phyloP scores from a whole-genome alignment of 768 basidiomycete species.

The Hypholoma sublateritium region DNA sequence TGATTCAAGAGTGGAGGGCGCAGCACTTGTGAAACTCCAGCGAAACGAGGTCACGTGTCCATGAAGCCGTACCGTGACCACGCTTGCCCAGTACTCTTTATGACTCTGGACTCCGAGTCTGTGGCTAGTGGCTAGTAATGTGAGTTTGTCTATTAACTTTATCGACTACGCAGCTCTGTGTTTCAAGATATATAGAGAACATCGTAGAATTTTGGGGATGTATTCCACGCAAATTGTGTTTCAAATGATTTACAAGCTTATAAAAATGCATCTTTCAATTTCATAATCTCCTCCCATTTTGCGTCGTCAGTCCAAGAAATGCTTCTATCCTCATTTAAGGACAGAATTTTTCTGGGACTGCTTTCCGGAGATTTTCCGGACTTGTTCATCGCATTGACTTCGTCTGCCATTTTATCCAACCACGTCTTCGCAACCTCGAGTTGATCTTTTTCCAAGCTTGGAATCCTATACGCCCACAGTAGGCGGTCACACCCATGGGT shows the following conservation, averaged over 20 bases:
- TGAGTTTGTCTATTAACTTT: too few relatives aligned
- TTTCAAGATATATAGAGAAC: too few relatives aligned
- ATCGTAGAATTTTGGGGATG: background rate
- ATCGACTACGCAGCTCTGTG: too few relatives aligned
- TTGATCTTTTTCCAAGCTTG: slow-evolving; percentile 47
- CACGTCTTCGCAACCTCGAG: slow-evolving; percentile 50
- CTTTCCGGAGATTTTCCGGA: slow-evolving; percentile 14
- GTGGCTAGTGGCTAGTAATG: too few relatives aligned
- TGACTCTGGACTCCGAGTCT: too few relatives aligned
- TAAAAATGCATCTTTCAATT: slow-evolving; percentile 19
- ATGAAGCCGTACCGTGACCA: too few relatives aligned
- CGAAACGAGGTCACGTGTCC: too few relatives aligned
- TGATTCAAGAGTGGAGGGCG: too few relatives aligned
- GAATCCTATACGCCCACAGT: slow-evolving; percentile 60
- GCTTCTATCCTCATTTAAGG: slow-evolving; percentile 46
- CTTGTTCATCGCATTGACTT: slow-evolving; percentile 27
- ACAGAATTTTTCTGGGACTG: slow-evolving; percentile 42
- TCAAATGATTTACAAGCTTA: background rate
- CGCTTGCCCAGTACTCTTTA: too few relatives aligned
- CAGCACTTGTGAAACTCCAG: too few relatives aligned
- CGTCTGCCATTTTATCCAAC: slow-evolving; percentile 50
- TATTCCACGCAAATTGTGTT: background rate
- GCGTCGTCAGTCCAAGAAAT: slow-evolving; percentile 58
- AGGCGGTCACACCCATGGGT: slow-evolving; percentile 68
- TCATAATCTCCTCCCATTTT: slow-evolving; percentile 53